phyloP scores from a whole-genome alignment of 139 green algal genomes.

The Chlorella sp. region DNA sequence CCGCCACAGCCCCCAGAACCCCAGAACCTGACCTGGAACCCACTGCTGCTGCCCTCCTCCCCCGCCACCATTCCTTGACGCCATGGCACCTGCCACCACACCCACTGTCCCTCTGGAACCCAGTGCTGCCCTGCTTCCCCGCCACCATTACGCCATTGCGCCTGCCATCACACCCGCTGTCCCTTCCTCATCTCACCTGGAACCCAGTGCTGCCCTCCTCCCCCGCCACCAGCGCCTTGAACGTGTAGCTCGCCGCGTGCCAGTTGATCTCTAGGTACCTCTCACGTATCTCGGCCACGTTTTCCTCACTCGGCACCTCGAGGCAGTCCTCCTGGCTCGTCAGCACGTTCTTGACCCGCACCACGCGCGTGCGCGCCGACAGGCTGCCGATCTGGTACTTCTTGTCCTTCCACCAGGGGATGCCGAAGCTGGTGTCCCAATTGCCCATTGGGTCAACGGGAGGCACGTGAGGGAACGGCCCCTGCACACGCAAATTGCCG shows the following conservation, averaged over 20 bases:
- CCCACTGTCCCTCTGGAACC: conserved; percentile 14
- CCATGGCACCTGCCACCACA: too few relatives aligned
- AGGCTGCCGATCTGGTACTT: conserved; percentile 46
- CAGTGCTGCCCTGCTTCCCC: too few relatives aligned
- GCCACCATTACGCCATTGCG: too few relatives aligned
- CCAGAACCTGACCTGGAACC: too few relatives aligned
- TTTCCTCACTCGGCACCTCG: conserved; percentile 68
- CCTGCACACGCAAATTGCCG: too few relatives aligned
- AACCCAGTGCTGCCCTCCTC: background rate
- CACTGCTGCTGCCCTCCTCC: too few relatives aligned
- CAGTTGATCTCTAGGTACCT: conserved; percentile 67
- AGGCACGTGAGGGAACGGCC: conserved; percentile 59
- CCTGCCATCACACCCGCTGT: too few relatives aligned
- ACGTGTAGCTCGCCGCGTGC: conserved; percentile 71
- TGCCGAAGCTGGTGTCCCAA: conserved; percentile 48
- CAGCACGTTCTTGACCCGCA: conserved; percentile 82
- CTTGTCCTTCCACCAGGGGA: conserved; percentile 63
- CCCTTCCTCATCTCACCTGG: conserved; percentile 16
- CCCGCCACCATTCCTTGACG: too few relatives aligned
- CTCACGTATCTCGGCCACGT: conserved; percentile 61
- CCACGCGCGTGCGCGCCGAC: conserved; percentile 31
- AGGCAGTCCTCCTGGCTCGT: conserved; percentile 69
- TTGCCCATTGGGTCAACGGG: conserved; percentile 45
- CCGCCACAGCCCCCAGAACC: background rate
- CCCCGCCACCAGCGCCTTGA: conserved; percentile 51